Evolutionary conservation across 1,284 basidiomycete genomes (phyloP), one percentile per base, ranked within the genome.

Genomic region (Heliocybe sulcata): DNA sequence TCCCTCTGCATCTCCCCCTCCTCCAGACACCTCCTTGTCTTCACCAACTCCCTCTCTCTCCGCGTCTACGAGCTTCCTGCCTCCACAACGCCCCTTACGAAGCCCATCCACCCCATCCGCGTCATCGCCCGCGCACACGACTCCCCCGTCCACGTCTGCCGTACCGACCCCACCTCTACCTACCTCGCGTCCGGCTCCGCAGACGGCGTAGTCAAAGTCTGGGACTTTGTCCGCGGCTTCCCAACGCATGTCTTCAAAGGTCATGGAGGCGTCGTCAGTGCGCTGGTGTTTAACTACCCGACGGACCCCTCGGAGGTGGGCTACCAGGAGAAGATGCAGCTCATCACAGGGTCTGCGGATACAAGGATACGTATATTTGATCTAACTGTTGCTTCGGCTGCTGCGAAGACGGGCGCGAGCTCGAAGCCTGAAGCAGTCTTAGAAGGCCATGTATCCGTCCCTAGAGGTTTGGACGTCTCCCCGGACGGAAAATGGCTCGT

Each of bases 181-280:
- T 87, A 98, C 56, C 80, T 99, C 57, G 96, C 97, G 1, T 97
- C 96, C 6, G 97, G 95, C 0, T 90, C 94, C 9, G 92, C 94
- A 3, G 97, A 99, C 64, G 96, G 97, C 14, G 82, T 92, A 20
- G 96, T 98, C 55, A 98, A 98, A 76, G 91, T 99, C 9, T 99
- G 94, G 94, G 90, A 98, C 67, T 82, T 96, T 48, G 73, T 79
- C 2, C 85, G 86, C 19, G 96, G 94, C 9, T 95, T 88, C 68
- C 84, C 92, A 42, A 99, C 97, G 0, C 97, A 99, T 69, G 80
- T 94, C 12, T 95, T 98, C 77, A 90, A 91, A 65, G 96, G 96
- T 10, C 97, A 98, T 65, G 97, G 95, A 6, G 96, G 97, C 16
- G 91, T 98, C 53, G 89, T 98, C 63, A 93, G 90, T 58, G 91